Conservation (phyloP, 805 yeast species). For the Jamesozyma piceae region DNA sequence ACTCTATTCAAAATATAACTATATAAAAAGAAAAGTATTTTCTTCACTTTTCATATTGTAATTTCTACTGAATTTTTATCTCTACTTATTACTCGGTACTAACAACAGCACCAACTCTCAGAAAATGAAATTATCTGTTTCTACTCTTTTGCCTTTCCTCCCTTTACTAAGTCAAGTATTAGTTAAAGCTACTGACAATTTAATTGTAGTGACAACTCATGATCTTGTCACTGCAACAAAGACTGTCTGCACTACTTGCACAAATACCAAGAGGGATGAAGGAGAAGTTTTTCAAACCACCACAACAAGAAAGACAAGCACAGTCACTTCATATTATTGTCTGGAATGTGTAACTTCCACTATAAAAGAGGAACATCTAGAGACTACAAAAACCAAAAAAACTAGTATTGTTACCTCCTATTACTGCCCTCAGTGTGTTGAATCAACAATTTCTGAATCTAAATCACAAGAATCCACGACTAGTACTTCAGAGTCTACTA, state of each 20-base stretch:
- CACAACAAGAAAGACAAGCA: background rate
- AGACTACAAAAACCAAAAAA: background rate
- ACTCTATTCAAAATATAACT: too few species aligned
- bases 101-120: too few species aligned
- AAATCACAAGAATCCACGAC: too few species aligned
- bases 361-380: background rate
- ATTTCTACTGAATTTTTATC: too few species aligned
- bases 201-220: background rate
- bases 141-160: background rate
- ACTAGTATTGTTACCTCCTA: background rate
- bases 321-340: conserved; percentile 3
- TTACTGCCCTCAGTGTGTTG: conserved; percentile 3
- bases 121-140: background rate
- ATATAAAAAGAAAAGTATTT: too few species aligned
- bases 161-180: background rate
- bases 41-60: too few species aligned
- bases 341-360: conserved; percentile 2
- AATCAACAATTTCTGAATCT: background rate
- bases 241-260: conserved; percentile 1
- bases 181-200: background rate
- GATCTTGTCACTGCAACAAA: background rate
- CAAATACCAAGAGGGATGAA: background rate
- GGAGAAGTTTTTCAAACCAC: background rate
- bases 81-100: too few species aligned
- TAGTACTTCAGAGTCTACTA: background rate